These are phyloP conservation scores for Curvularia verruculosa DNA, from an alignment of 2,329 filamentous ascomycete genomes.

Conservation along the genomic window DNA sequence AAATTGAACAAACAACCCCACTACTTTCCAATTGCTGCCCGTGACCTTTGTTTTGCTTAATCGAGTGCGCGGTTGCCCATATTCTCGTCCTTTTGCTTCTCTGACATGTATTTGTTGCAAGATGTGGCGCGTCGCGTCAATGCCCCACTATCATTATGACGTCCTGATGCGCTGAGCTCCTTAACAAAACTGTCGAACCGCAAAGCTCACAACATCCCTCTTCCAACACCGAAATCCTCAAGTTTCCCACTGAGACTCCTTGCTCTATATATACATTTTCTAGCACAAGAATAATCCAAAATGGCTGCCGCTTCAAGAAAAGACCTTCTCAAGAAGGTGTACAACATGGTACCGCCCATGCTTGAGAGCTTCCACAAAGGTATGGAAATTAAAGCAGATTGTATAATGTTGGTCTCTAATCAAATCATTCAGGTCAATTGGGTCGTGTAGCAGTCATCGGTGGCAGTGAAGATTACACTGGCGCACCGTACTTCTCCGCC, in stretches of 20 bases:
- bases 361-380: conserved; percentile 96
- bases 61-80: neutral
- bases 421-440: conserved; percentile 71
- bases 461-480: conserved; percentile 94
- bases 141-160: conserved; percentile 33
- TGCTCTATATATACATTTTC: neutral
- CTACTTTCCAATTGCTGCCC: neutral
- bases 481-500: conserved; percentile 96
- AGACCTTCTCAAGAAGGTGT: conserved; percentile 78
- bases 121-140: conserved; percentile 25
- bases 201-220: conserved; percentile 14
- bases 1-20: conserved; percentile 8
- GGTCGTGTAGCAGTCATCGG: conserved; percentile 93
- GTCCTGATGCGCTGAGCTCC: conserved; percentile 19
- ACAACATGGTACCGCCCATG: conserved; percentile 92
- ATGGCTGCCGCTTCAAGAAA: conserved; percentile 68
- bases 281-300: conserved; percentile 10
- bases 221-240: conserved; percentile 1
- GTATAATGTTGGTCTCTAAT: conserved; percentile 21
- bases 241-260: neutral
- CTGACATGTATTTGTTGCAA: conserved; percentile 4
- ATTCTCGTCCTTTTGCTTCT: neutral
- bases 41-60: neutral
- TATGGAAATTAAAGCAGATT: conserved; percentile 43
- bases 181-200: conserved; percentile 16